phyloP scores from a whole-genome alignment of 331 rosid species.

The Rosa hybrid region DNA sequence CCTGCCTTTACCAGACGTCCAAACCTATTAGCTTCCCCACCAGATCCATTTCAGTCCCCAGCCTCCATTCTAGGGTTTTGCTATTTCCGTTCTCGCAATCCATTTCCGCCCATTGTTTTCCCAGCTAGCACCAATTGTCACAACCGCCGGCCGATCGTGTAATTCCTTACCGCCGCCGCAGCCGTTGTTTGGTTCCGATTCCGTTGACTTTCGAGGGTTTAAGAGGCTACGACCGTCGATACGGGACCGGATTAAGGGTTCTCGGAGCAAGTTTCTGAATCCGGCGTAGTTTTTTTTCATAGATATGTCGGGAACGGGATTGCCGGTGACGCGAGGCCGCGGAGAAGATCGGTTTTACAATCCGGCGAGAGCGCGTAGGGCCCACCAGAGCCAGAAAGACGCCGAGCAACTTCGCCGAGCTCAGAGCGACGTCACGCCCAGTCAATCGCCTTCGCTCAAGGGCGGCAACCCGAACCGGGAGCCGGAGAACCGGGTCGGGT shows the following conservation, averaged over 20 bases:
- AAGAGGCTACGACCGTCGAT: neutral
- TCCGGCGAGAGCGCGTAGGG: slow-evolving; percentile 55
- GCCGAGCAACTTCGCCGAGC: slow-evolving; percentile 56
- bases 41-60: slow-evolving; percentile 46
- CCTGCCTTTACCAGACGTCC: neutral
- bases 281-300: neutral
- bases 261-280: neutral
- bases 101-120: slow-evolving; percentile 5
- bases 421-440: slow-evolving; percentile 54
- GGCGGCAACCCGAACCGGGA: slow-evolving; percentile 26
- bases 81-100: slow-evolving; percentile 13
- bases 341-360: slow-evolving; percentile 72
- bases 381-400: slow-evolving; percentile 38
- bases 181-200: neutral
- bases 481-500: slow-evolving; percentile 48
- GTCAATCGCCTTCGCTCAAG: slow-evolving; percentile 32
- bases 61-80: slow-evolving; percentile 35
- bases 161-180: too few species aligned
- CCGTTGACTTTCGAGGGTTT: slow-evolving; percentile 48
- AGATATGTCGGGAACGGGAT: slow-evolving; percentile 68
- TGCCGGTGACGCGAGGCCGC: slow-evolving; percentile 54
- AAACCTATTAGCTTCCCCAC: slow-evolving; percentile 19
- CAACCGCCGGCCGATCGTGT: neutral
- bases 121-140: slow-evolving; percentile 5
- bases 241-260: slow-evolving; percentile 4